Percentiles rank a stretch among this genome's conserved stretches.
Evolutionary conservation across 2,329 filamentous ascomycete species (phyloP).

Genomic region (Cladosporium sp.): DNA sequence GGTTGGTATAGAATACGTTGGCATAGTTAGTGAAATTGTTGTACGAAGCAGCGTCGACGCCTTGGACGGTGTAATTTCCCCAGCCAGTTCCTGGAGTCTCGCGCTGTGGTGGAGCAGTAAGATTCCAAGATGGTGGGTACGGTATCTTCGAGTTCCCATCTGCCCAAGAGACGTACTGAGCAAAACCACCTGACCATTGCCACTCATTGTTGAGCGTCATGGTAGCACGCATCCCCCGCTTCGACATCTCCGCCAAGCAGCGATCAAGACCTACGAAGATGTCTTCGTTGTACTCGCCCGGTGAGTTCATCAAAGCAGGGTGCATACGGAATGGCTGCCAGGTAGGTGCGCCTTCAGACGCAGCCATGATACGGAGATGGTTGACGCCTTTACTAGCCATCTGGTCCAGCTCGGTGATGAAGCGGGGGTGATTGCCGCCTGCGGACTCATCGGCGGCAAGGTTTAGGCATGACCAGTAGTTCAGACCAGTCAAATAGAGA

Average conservation of each 20-base stretch:
- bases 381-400: slow-evolving; percentile 38
- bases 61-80: slow-evolving; percentile 36
- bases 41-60: slow-evolving; percentile 32
- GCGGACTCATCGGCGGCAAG: slow-evolving; percentile 32
- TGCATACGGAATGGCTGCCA: slow-evolving; percentile 38
- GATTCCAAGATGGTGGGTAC: slow-evolving; percentile 37
- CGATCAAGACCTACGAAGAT: slow-evolving; percentile 36
- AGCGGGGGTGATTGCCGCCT: slow-evolving; percentile 35
- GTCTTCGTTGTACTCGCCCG: slow-evolving; percentile 37
- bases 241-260: slow-evolving; percentile 37
- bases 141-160: slow-evolving; percentile 31
- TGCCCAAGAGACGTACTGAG: slow-evolving; percentile 37
- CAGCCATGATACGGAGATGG: slow-evolving; percentile 38
- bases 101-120: slow-evolving; percentile 33
- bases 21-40: slow-evolving; percentile 23
- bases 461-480: slow-evolving; percentile 41
- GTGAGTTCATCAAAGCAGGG: slow-evolving; percentile 33
- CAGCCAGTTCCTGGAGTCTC: slow-evolving; percentile 33
- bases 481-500: slow-evolving; percentile 35
- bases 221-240: slow-evolving; percentile 38
- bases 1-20: slow-evolving; percentile 35
- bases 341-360: slow-evolving; percentile 36
- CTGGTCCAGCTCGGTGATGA: slow-evolving; percentile 37
- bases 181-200: slow-evolving; percentile 39
- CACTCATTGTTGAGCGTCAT: slow-evolving; percentile 39